A percentile compares a stretch with the other conserved stretches of the same genome.
These are phyloP conservation scores for Penicillium verhagenii DNA, from an alignment of 495 filamentous ascomycete species.

Conservation along the genomic window DNA sequence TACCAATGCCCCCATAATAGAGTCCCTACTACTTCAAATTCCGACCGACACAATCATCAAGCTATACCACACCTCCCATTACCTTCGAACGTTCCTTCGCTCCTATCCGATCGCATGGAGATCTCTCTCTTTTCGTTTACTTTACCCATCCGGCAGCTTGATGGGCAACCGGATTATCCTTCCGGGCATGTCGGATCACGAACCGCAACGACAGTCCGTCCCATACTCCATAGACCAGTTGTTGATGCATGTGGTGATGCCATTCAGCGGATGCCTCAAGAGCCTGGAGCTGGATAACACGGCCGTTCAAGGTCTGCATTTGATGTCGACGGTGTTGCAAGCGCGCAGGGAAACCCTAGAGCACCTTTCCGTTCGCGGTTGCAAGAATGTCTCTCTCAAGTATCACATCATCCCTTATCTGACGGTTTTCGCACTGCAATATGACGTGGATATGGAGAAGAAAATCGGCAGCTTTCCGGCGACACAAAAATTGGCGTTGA, in stretches of 20 bases:
- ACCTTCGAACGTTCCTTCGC: slow-evolving; percentile 54
- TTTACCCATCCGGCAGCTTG: slow-evolving; percentile 44
- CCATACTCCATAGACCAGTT: slow-evolving; percentile 57
- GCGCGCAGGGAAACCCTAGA: slow-evolving; percentile 52
- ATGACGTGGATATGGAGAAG: slow-evolving; percentile 42
- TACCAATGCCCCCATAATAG: slow-evolving; percentile 54
- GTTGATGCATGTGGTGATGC: slow-evolving; percentile 53
- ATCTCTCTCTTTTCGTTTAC: slow-evolving; percentile 57
- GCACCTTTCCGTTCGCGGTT: slow-evolving; percentile 61
- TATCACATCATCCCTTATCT: slow-evolving; percentile 63
- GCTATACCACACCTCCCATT: slow-evolving; percentile 56
- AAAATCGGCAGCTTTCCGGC: slow-evolving; percentile 32
- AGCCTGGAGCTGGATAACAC: slow-evolving; percentile 61
- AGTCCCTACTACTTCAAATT: slow-evolving; percentile 56
- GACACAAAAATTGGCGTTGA: slow-evolving; percentile 48
- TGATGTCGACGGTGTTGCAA: slow-evolving; percentile 53
- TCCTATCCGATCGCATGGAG: slow-evolving; percentile 62
- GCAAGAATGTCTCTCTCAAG: slow-evolving; percentile 65
- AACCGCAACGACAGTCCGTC: slow-evolving; percentile 49
- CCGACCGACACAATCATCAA: slow-evolving; percentile 56
- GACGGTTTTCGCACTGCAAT: slow-evolving; percentile 48
- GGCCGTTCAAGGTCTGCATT: slow-evolving; percentile 55
- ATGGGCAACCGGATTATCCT: slow-evolving; percentile 33
- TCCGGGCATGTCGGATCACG: slow-evolving; percentile 35
- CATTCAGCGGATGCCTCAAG: slow-evolving; percentile 54